Evolutionary conservation across 129 eudicot genomes (phyloP).

Genomic region (Erigeron canadensis): DNA sequence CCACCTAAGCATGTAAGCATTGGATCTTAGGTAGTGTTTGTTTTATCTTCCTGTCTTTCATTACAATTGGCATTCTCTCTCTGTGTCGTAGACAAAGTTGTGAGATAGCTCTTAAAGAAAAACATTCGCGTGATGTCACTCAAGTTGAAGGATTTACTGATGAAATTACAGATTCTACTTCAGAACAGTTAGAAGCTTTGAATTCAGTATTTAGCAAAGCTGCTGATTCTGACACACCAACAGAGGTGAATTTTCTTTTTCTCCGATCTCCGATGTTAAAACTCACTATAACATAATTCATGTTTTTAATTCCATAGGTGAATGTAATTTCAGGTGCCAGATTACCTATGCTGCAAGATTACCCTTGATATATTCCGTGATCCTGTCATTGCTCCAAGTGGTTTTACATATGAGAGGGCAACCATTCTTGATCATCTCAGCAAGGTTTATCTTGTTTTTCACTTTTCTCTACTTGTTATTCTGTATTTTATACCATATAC

Average conservation of each 20-base stretch:
- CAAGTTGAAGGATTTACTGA: conserved; percentile 66
- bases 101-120: conserved; percentile 69
- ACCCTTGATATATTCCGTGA: conserved; percentile 94
- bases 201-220: conserved; percentile 58
- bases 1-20: background rate
- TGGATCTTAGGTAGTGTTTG: background rate
- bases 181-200: conserved; percentile 50
- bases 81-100: conserved; percentile 61
- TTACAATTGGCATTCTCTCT: conserved; percentile 3
- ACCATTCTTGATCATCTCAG: conserved; percentile 75
- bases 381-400: conserved; percentile 94
- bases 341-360: conserved; percentile 81
- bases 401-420: conserved; percentile 83
- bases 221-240: conserved; percentile 66
- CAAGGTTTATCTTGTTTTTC: conserved; percentile 48
- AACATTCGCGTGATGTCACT: conserved; percentile 38
- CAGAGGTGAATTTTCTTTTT: conserved; percentile 51
- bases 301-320: background rate
- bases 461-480: background rate
- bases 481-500: background rate
- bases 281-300: background rate
- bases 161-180: conserved; percentile 33
- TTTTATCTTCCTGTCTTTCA: background rate
- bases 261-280: background rate
- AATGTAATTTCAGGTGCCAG: conserved; percentile 69